phyloP scores from a whole-genome alignment of 306 rosid species.

The Mimosa bimucronata region DNA sequence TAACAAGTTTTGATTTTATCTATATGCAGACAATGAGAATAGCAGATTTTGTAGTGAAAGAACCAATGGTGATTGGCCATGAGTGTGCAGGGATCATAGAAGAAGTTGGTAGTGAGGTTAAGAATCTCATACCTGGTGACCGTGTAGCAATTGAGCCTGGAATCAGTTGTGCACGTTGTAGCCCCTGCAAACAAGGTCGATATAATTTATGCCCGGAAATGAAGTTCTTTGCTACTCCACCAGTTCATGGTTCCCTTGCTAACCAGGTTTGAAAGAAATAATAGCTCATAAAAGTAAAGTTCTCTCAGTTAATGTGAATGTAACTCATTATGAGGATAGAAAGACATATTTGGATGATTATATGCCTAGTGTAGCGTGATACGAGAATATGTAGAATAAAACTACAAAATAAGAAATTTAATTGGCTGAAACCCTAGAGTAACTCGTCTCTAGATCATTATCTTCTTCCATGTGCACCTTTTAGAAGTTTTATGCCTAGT shows the following conservation, averaged over 20 bases:
- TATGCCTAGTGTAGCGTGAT: too few species aligned
- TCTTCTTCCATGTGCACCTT: too few species aligned
- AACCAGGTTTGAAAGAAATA: slow-evolving; percentile 65
- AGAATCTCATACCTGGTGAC: slow-evolving; percentile 64
- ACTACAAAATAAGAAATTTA: too few species aligned
- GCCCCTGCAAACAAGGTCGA: slow-evolving; percentile 74
- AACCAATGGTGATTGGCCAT: slow-evolving; percentile 96
- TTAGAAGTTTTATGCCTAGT: too few species aligned
- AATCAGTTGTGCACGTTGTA: slow-evolving; percentile 77
- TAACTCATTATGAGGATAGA: background rate
- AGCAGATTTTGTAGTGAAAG: slow-evolving; percentile 76
- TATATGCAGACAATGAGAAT: slow-evolving; percentile 65
- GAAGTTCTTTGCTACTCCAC: slow-evolving; percentile 91
- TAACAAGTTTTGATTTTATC: slow-evolving; percentile 38
- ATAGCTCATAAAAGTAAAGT: slow-evolving; percentile 12
- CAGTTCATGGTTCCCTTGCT: slow-evolving; percentile 88
- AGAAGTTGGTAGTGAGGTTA: slow-evolving; percentile 76
- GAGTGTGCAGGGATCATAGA: slow-evolving; percentile 93
- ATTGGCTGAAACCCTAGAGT: too few species aligned
- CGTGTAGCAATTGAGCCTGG: slow-evolving; percentile 87
- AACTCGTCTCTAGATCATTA: too few species aligned
- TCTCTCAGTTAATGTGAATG: slow-evolving; percentile 20
- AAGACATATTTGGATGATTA: background rate
- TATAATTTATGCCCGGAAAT: slow-evolving; percentile 85
- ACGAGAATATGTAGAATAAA: too few species aligned